Conservation (phyloP, 2,329 filamentous ascomycete genomes). For the Nigrograna mackinnonii region DNA sequence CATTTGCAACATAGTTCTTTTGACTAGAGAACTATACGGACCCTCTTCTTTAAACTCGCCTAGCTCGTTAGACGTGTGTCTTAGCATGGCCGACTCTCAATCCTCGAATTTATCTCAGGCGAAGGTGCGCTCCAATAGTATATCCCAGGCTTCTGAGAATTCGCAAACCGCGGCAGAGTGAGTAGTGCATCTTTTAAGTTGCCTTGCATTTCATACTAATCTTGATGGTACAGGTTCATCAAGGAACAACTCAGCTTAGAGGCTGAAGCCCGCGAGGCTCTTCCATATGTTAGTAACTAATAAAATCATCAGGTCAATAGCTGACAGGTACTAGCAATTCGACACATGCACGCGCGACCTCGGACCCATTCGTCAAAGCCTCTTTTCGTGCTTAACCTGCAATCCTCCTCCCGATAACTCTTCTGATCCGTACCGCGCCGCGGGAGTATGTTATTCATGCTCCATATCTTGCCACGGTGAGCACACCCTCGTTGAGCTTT, state of each 20-base stretch:
- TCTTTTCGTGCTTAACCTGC: conserved; percentile 94
- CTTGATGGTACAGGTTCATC: conserved; percentile 67
- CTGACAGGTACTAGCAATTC: conserved; percentile 69
- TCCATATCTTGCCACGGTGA: conserved; percentile 97
- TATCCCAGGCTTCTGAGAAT: conserved; percentile 51
- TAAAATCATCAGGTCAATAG: neutral
- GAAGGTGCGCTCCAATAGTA: conserved; percentile 40
- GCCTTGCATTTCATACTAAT: neutral
- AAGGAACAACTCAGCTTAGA: conserved; percentile 87
- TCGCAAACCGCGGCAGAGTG: conserved; percentile 60
- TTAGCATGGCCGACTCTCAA: conserved; percentile 31
- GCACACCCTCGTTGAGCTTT: conserved; percentile 92
- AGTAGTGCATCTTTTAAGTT: conserved; percentile 4
- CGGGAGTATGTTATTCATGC: conserved; percentile 94
- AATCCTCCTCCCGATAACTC: conserved; percentile 73
- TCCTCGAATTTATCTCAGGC: conserved; percentile 17
- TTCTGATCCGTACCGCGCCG: conserved; percentile 68
- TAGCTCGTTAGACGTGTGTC: neutral
- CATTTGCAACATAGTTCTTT: neutral
- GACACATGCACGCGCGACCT: conserved; percentile 91
- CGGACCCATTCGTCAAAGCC: conserved; percentile 80
- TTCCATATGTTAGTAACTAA: conserved; percentile 76
- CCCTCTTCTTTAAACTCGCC: neutral
- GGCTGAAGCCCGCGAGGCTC: conserved; percentile 89
- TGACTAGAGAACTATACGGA: too few relatives aligned